phyloP scores from a whole-genome alignment of 176 grass and related monocot species.

The Chrysopogon serrulatus region DNA sequence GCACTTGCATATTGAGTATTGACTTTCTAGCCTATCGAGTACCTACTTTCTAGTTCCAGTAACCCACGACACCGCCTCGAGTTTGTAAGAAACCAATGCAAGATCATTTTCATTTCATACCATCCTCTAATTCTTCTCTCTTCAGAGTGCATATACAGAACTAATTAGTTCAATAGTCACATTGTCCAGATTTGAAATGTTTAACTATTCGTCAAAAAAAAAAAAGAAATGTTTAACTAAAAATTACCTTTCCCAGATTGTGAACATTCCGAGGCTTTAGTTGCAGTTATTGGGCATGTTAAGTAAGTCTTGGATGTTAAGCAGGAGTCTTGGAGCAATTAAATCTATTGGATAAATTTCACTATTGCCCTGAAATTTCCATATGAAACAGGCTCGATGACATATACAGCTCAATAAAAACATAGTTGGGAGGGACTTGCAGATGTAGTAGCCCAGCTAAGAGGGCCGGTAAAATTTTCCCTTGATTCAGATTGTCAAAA shows the following conservation, averaged over 20 bases:
- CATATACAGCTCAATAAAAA: background rate
- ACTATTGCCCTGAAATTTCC: background rate
- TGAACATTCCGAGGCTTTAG: no score
- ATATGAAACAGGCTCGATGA: background rate
- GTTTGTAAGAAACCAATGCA: no score
- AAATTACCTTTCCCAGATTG: background rate
- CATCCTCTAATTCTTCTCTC: background rate
- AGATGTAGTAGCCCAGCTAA: background rate
- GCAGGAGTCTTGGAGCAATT: background rate
- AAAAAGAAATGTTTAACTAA: background rate
- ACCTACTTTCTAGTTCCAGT: background rate
- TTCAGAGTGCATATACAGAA: no score
- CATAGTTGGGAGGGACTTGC: background rate
- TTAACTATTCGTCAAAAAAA: background rate
- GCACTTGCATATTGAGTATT: background rate
- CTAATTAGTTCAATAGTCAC: background rate
- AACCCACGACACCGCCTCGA: background rate
- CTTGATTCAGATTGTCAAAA: slow-evolving; percentile 20
- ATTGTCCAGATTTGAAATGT: background rate
- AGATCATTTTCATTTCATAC: no score
- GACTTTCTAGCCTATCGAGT: background rate
- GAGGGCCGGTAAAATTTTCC: background rate
- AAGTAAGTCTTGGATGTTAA: background rate
- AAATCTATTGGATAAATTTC: background rate
- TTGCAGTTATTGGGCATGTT: background rate